Percentiles rank a stretch among this genome's conserved stretches.
Conservation (phyloP, 1,139 yeast species). For the Suhomyces panamericanus region DNA sequence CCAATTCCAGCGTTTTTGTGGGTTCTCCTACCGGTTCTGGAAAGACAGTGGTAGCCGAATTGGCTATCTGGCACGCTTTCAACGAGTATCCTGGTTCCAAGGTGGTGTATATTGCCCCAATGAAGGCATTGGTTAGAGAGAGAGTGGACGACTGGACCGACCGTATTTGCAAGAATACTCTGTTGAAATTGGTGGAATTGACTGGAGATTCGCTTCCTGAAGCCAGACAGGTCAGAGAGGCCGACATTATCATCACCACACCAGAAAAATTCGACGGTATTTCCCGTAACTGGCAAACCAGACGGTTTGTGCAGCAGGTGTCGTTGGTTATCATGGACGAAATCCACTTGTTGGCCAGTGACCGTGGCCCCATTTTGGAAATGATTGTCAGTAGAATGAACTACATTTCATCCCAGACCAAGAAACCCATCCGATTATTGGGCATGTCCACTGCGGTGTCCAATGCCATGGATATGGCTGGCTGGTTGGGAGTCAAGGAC, state of each 20-base stretch:
- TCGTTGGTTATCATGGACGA: conserved; percentile 97
- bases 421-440: conserved; percentile 71
- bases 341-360: conserved; percentile 94
- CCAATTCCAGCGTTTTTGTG: conserved; percentile 77
- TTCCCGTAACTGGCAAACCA: conserved; percentile 96
- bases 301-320: conserved; percentile 88
- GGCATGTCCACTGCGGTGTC: conserved; percentile 99
- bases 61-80: conserved; percentile 96
- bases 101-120: conserved; percentile 95
- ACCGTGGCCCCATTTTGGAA: conserved; percentile 96
- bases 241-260: conserved; percentile 92
- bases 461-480: conserved; percentile 96
- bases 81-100: conserved; percentile 77
- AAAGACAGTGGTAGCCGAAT: conserved; percentile 93
- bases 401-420: conserved; percentile 76
- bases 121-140: conserved; percentile 97
- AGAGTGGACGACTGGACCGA: conserved; percentile 93
- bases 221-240: conserved; percentile 78
- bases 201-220: conserved; percentile 98
- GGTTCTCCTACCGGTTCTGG: conserved; percentile 99
- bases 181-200: conserved; percentile 77
- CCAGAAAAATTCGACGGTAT: conserved; percentile 99
- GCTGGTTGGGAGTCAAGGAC: conserved; percentile 90
- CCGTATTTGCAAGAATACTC: conserved; percentile 63
- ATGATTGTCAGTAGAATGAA: conserved; percentile 99